Conservation (phyloP, 768 basidiomycete species). For the Lactifluus subvellereus region DNA sequence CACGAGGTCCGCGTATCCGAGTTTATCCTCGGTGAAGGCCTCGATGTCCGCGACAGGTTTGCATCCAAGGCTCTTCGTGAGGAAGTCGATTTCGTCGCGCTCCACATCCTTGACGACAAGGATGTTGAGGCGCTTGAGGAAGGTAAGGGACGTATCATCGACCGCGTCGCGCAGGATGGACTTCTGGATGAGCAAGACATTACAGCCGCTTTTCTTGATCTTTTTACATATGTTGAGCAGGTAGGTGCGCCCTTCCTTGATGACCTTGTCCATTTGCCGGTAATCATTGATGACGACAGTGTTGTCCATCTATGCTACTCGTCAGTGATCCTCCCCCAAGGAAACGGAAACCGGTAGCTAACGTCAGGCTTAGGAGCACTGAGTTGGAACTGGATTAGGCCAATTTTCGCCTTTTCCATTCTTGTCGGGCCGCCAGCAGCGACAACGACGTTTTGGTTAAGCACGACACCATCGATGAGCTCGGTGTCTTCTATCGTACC, state of each 20-base stretch:
- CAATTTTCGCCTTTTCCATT: slow-evolving; percentile 98
- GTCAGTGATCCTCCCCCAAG: slow-evolving; percentile 15
- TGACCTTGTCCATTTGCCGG: slow-evolving; percentile 99
- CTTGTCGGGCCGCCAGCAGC: slow-evolving; percentile 90
- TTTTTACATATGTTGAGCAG: slow-evolving; percentile 97
- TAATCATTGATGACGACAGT: slow-evolving; percentile 99
- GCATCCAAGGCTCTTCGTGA: slow-evolving; percentile 89
- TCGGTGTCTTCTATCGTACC: slow-evolving; percentile 99
- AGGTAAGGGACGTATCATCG: slow-evolving; percentile 94
- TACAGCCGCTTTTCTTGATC: slow-evolving; percentile 99
- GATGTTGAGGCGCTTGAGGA: slow-evolving; percentile 95
- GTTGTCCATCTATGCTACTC: slow-evolving; percentile 84
- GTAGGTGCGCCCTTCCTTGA: slow-evolving; percentile 98
- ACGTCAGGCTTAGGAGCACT: slow-evolving; percentile 98
- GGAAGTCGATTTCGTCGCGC: slow-evolving; percentile 97
- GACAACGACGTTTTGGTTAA: slow-evolving; percentile 90
- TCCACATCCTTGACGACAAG: slow-evolving; percentile 96
- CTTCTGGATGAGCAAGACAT: slow-evolving; percentile 97
- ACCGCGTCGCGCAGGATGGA: slow-evolving; percentile 99
- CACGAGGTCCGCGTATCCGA: slow-evolving; percentile 92
- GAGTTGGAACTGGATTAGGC: slow-evolving; percentile 96
- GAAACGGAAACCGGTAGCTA: slow-evolving; percentile 29
- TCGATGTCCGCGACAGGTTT: slow-evolving; percentile 98
- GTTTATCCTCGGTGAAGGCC: slow-evolving; percentile 95
- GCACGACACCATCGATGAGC: slow-evolving; percentile 91